Evolutionary conservation across 352 stramenopile genomes (phyloP).

Genomic region (Globisporangium nodosum): DNA sequence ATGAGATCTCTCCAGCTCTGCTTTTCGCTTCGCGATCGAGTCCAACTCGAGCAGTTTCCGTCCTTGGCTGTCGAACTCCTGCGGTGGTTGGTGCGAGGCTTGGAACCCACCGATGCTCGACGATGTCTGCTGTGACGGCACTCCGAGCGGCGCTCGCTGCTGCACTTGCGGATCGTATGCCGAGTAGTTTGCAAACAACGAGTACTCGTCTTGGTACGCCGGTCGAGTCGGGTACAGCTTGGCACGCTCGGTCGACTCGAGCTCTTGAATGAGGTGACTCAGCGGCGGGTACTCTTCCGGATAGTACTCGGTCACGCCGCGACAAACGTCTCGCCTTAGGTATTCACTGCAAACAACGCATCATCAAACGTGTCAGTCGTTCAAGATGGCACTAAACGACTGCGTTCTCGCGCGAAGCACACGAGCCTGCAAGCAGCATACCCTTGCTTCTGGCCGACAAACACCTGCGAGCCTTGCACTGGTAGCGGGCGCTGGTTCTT

Average conservation of each 20-base stretch:
- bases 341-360: slow-evolving; percentile 35
- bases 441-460: slow-evolving; percentile 78
- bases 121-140: slow-evolving; percentile 4
- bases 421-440: slow-evolving; percentile 18
- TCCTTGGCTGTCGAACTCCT: slow-evolving; percentile 9
- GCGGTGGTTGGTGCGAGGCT: slow-evolving; percentile 4
- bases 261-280: slow-evolving; percentile 64
- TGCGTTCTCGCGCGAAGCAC: background rate
- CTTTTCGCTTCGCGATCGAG: slow-evolving; percentile 47
- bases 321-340: slow-evolving; percentile 64
- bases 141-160: background rate
- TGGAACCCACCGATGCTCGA: background rate
- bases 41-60: slow-evolving; percentile 36
- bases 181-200: slow-evolving; percentile 58
- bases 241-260: slow-evolving; percentile 47
- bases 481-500: slow-evolving; percentile 62
- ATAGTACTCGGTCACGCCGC: slow-evolving; percentile 77
- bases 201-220: slow-evolving; percentile 64
- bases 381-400: too few species aligned
- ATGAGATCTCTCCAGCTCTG: slow-evolving; percentile 54
- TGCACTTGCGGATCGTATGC: slow-evolving; percentile 1
- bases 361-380: background rate
- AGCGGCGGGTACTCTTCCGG: slow-evolving; percentile 64
- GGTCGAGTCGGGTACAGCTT: slow-evolving; percentile 56
- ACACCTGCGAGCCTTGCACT: slow-evolving; percentile 52